Base-by-base conservation (phyloP, 1,139 yeast species). In the Sugiyamaella paludigena region DNA sequence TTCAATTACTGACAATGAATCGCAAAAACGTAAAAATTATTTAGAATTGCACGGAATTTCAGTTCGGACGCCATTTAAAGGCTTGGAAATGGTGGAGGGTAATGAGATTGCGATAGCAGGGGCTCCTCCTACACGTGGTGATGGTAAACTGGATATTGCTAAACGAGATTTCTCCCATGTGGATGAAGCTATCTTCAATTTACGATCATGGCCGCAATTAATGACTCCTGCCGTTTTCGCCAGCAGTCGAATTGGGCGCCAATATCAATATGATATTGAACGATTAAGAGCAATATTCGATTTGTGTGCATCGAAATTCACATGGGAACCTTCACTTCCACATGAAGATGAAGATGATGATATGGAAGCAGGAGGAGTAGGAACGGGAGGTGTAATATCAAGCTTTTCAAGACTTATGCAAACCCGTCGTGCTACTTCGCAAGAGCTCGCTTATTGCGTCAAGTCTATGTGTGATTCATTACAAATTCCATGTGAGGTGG, bases 401-500 rank as follows among this genome's bases (percentile, higher is more conserved):
- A 51, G 54, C 8, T 48, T 63, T 28, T 57, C 62, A 5, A 56
- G 67, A 9, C 61, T 69, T 1, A 63, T 72, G 64, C 66, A 73
- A 45, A 63, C 69, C n/a, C 69, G 73, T 45, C 66, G 68, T 44
- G 84, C 85, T 35, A 78, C 92, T 0, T 76, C 92, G 1, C 83
- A 79, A 57, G 95, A 88, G 62, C 65, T 91, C 51, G 87, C 92
- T 16, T 81, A 85, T 71, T 68, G 88, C 26, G 86, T 88, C 66
- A 82, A 83, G 54, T 78, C 81, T 51, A 79, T 92, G 70, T 80
- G 92, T 44, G 83, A 79, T 51, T 77, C 84, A 0, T 72, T 91
- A 47, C 81, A 84, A 24, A 76, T 92, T 38, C 83, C 84, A 9
- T 79, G 89, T 54, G 94, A 86, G 55, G 75, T 89, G 1, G 81